Base-by-base conservation (phyloP, 371 early-diverging fungal species). In the Mucor ambiguus region DNA sequence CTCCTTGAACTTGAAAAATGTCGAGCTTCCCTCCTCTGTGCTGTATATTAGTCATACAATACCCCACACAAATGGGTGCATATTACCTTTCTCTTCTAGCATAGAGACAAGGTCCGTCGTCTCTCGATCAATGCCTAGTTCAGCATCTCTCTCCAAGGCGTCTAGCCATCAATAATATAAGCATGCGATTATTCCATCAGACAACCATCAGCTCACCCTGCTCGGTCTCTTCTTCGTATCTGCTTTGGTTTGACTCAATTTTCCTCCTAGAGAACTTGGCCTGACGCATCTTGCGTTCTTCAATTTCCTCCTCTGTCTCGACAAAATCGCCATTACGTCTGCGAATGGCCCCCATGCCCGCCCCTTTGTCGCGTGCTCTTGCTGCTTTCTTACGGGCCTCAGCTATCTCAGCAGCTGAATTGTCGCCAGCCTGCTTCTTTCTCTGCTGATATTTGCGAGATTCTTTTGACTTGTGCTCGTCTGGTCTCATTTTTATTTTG, bases 111-210 rank as follows among this genome's bases (percentile, higher is more conserved):
- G 60, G 60, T 83, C 72, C 0, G 80, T 80, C 26, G 81, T 83
- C 62, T 83, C 79, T 48, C 83, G 75, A 61, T 83, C 83, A 49
- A 83, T 77, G n/a, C 83, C 83, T 52, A 78, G 28, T 37, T 78
- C 83, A 14, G 78, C 79, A 68, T 83, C 83, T 60, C 72, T 61
- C 22, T 69, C 68, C 46, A 76, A 58, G 8, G 63, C 70, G 49
- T 81, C 78, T 80, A 60, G 12, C 18, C 41, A 41, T 5, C 4
- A 41, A 18, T 3, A 4, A 44, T 6, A 24, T 24, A 18, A 35
- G 6, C 29, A 18, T 16, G n/a, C 28, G 1, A 29, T 18, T 14
- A 16, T 41, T 5, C 18, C 6, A 7, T 4, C 5, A 33, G 16
- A 3, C 3, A 44, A 11, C 18, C 26, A 32, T n/a, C 18, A 22